Conservation (phyloP, 306 rosid genomes). For the Chamaecrista fasciculata region DNA sequence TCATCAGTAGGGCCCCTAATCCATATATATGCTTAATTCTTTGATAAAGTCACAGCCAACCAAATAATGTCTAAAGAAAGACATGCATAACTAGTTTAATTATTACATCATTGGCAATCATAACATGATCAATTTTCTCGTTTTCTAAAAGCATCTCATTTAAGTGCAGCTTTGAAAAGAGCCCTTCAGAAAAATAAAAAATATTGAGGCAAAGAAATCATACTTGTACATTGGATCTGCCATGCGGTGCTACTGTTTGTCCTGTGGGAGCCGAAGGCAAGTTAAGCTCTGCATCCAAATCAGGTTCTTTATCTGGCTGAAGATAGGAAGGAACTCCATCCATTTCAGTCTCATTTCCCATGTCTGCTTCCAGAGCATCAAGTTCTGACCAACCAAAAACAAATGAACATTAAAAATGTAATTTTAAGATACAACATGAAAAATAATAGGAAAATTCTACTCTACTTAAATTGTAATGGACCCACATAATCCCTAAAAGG, state of each 20-base stretch:
- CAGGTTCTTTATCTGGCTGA: conserved; percentile 90
- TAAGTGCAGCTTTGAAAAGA: background rate
- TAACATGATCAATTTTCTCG: background rate
- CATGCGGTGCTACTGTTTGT: conserved; percentile 53
- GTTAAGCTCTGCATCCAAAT: conserved; percentile 78
- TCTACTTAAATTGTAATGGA: background rate
- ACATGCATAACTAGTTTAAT: conserved; percentile 3
- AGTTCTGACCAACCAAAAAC: conserved; percentile 56
- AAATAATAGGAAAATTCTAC: background rate
- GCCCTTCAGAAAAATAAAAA: background rate
- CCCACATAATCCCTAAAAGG: background rate
- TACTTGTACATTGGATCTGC: conserved; percentile 77
- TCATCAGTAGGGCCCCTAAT: background rate
- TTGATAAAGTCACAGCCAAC: conserved; percentile 1
- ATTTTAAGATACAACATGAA: background rate
- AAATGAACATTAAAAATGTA: background rate
- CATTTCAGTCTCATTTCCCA: conserved; percentile 82
- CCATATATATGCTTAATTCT: conserved; percentile 5
- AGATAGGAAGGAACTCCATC: conserved; percentile 96
- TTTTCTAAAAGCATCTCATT: background rate
- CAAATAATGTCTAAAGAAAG: background rate
- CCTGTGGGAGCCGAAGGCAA: conserved; percentile 90
- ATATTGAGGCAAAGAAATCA: conserved; percentile 12
- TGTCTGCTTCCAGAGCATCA: conserved; percentile 88
- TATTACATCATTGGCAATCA: background rate